A percentile compares a stretch with the other conserved stretches of the same genome.
phyloP scores from a whole-genome alignment of 225 moss, liverwort and hornwort genomes.

The Asterella californica region DNA sequence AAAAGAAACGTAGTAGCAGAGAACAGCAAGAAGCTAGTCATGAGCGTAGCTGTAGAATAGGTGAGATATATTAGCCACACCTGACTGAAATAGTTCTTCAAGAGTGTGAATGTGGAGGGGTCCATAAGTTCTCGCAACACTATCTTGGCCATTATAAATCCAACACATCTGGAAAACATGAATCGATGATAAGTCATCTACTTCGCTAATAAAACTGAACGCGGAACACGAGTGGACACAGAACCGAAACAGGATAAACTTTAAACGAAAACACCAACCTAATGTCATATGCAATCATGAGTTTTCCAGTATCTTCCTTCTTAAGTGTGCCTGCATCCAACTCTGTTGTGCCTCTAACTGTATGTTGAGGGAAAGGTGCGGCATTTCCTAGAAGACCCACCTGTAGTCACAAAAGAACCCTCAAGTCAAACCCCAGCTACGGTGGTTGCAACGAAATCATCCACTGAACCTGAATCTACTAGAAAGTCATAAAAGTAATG shows the following conservation, averaged over 20 bases:
- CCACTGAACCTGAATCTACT: background rate
- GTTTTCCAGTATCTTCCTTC: slow-evolving; percentile 32
- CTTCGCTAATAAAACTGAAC: background rate
- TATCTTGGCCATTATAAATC: slow-evolving; percentile 54
- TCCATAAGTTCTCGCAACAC: slow-evolving; percentile 48
- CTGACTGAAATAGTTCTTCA: slow-evolving; percentile 42
- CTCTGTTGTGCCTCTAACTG: slow-evolving; percentile 9
- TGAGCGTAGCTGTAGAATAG: no score
- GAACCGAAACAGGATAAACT: background rate
- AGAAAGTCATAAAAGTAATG: background rate
- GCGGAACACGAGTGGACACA: no score
- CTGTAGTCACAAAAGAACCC: slow-evolving; percentile 18
- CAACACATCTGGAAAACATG: slow-evolving; percentile 36
- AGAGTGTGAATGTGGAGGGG: slow-evolving; percentile 35
- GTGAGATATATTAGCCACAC: slow-evolving; percentile 15
- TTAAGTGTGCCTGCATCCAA: slow-evolving; percentile 22
- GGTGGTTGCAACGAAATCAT: background rate
- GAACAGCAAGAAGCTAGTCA: background rate
- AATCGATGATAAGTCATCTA: background rate
- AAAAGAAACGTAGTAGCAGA: background rate
- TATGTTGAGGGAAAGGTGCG: slow-evolving; percentile 36
- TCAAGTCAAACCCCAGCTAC: background rate
- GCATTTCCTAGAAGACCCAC: slow-evolving; percentile 51
- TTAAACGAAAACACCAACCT: slow-evolving; percentile 20
- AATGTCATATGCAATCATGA: slow-evolving; percentile 51